A percentile compares a stretch with the other conserved stretches of the same genome.
Evolutionary conservation across 495 filamentous ascomycete species (phyloP).

Genomic region (Sphaerosporella brunnea): DNA sequence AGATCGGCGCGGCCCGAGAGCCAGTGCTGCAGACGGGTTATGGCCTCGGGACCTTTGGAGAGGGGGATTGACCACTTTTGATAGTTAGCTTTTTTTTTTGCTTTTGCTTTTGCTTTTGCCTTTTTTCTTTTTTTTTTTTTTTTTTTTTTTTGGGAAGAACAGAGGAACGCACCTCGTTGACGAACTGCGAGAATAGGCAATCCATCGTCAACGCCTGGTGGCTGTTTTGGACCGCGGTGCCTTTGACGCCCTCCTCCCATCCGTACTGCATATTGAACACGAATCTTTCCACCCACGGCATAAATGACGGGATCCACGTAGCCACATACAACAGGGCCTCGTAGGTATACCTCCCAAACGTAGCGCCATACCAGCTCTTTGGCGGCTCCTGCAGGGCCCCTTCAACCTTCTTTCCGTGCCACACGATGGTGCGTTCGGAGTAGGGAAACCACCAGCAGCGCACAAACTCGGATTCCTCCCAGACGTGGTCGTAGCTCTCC

Average conservation of each 20-base stretch:
- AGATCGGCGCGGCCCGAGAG: slow-evolving; percentile 45
- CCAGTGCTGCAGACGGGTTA: slow-evolving; percentile 70
- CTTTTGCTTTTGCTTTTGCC: no score
- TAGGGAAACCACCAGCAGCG: slow-evolving; percentile 97
- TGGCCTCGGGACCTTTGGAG: slow-evolving; percentile 72
- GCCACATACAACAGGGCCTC: slow-evolving; percentile 68
- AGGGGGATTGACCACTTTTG: slow-evolving; percentile 69
- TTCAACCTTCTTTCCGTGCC: slow-evolving; percentile 61
- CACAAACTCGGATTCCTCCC: slow-evolving; percentile 73
- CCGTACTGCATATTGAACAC: slow-evolving; percentile 93
- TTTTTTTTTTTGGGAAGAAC: no score
- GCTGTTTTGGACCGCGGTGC: slow-evolving; percentile 58
- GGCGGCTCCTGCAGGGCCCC: slow-evolving; percentile 36
- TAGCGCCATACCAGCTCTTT: slow-evolving; percentile 58
- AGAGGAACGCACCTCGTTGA: slow-evolving; percentile 52
- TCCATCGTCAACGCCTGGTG: slow-evolving; percentile 78
- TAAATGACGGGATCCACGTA: slow-evolving; percentile 57
- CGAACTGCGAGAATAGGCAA: slow-evolving; percentile 88
- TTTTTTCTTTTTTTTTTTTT: no score
- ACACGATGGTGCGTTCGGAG: slow-evolving; percentile 64
- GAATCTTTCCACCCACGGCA: slow-evolving; percentile 81
- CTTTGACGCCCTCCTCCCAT: slow-evolving; percentile 49
- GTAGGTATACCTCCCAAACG: slow-evolving; percentile 70
- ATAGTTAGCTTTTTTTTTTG: background rate
- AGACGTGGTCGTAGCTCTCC: slow-evolving; percentile 56